Percentiles rank a stretch among this genome's conserved stretches.
Conservation (phyloP, 2,329 filamentous ascomycete genomes). For the Scytalidium sp. region DNA sequence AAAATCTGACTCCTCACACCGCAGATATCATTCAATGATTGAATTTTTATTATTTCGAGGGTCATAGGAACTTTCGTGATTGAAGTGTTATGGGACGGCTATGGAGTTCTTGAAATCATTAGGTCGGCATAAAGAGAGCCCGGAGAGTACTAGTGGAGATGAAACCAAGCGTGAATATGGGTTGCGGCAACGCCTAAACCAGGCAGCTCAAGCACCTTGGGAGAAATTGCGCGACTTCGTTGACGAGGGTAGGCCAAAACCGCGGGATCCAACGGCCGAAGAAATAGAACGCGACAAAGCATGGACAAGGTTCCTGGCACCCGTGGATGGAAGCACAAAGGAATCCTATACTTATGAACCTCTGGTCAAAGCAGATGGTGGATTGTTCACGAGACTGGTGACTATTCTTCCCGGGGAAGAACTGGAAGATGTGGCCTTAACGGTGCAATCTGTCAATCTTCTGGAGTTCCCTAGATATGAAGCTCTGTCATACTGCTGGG, state of each 20-base stretch:
- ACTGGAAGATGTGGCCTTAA: slow-evolving; percentile 4
- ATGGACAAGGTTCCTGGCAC: slow-evolving; percentile 1
- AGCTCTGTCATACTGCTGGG: slow-evolving; percentile 3
- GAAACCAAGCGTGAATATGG: slow-evolving; percentile 2
- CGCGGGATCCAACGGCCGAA: not conserved
- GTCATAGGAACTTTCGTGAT: too few relatives aligned
- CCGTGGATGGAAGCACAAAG: not conserved
- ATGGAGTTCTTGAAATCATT: too few relatives aligned
- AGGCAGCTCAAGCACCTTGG: slow-evolving; percentile 2
- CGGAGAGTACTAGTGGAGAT: slow-evolving; percentile 1
- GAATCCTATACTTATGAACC: slow-evolving; percentile 1
- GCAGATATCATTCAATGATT: too few relatives aligned
- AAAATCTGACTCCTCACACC: too few relatives aligned
- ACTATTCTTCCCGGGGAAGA: slow-evolving; percentile 3
- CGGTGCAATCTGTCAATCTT: slow-evolving; percentile 1
- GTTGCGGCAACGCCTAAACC: slow-evolving; percentile 1
- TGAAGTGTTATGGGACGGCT: too few relatives aligned
- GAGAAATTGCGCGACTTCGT: slow-evolving; percentile 1
- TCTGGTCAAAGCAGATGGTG: not conserved
- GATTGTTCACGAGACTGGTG: slow-evolving; percentile 1
- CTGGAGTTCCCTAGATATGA: slow-evolving; percentile 4
- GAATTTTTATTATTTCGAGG: too few relatives aligned
- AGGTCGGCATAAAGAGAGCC: too few relatives aligned
- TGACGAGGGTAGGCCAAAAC: slow-evolving; percentile 3
- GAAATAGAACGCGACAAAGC: slow-evolving; percentile 1